phyloP scores from a whole-genome alignment of 148 eudicot species.

The Fagopyrum tataricum region DNA sequence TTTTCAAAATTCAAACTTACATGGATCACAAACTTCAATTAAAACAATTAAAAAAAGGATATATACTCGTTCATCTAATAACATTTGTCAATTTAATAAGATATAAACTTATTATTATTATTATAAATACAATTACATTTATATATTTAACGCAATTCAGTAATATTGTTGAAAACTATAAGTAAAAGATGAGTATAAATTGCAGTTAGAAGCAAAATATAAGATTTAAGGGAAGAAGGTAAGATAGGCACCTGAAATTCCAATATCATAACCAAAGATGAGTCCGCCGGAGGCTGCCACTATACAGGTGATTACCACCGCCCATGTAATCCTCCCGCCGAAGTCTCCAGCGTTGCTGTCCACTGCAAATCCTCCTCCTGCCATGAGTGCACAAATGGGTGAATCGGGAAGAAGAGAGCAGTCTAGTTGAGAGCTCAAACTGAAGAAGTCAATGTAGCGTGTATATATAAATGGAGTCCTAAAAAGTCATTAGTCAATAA shows the following conservation, averaged over 20 bases:
- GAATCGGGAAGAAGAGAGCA: background rate
- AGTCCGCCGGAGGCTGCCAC: slow-evolving; percentile 19
- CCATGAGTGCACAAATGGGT: slow-evolving; percentile 13
- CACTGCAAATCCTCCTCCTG: slow-evolving; percentile 14
- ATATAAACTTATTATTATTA: too few relatives aligned
- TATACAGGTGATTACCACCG: slow-evolving; percentile 20
- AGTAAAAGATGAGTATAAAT: too few relatives aligned
- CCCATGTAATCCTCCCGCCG: slow-evolving; percentile 20
- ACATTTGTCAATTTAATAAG: too few relatives aligned
- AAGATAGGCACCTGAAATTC: slow-evolving; percentile 15
- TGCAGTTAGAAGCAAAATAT: too few relatives aligned
- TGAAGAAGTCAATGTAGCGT: background rate
- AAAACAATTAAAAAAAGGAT: too few relatives aligned
- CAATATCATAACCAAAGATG: slow-evolving; percentile 19
- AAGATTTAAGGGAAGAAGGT: too few relatives aligned
- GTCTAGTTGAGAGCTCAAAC: background rate
- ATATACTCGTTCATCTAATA: too few relatives aligned
- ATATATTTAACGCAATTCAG: too few relatives aligned
- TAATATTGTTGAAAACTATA: too few relatives aligned
- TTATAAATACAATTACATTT: too few relatives aligned
- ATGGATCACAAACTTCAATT: too few relatives aligned
- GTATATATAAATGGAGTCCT: background rate
- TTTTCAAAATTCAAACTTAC: too few relatives aligned
- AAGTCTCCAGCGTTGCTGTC: slow-evolving; percentile 11
- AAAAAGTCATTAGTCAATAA: background rate